These are phyloP conservation scores for Pseudogymnoascus sp. DNA, from an alignment of 2,329 filamentous ascomycete species.

Conservation along the genomic window DNA sequence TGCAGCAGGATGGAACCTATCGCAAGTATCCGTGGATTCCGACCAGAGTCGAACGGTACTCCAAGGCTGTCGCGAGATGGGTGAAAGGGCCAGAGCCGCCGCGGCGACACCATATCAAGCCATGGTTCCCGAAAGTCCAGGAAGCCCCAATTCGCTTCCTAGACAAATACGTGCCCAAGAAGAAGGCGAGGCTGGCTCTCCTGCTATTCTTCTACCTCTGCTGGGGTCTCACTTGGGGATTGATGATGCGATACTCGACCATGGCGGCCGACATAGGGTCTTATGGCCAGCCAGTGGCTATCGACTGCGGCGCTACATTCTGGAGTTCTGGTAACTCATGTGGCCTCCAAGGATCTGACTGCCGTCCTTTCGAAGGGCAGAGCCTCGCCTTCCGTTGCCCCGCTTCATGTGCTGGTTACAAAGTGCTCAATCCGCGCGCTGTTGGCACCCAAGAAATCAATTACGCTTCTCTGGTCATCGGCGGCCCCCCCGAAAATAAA, in stretches of 20 bases:
- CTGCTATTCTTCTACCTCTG: slow-evolving; percentile 51
- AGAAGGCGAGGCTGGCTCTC: slow-evolving; percentile 49
- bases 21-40: slow-evolving; percentile 49
- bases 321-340: slow-evolving; percentile 66
- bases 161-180: slow-evolving; percentile 52
- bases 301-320: slow-evolving; percentile 61
- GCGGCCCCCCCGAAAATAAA: slow-evolving; percentile 46
- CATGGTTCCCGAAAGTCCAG: slow-evolving; percentile 59
- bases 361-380: slow-evolving; percentile 64
- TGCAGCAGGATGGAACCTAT: slow-evolving; percentile 45
- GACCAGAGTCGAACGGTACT: slow-evolving; percentile 42
- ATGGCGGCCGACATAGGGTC: slow-evolving; percentile 52
- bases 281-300: slow-evolving; percentile 56
- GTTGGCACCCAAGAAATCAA: slow-evolving; percentile 62
- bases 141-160: slow-evolving; percentile 56
- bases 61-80: slow-evolving; percentile 40
- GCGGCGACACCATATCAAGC: slow-evolving; percentile 43
- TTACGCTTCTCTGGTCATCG: slow-evolving; percentile 58
- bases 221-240: slow-evolving; percentile 62
- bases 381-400: slow-evolving; percentile 69
- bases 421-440: slow-evolving; percentile 63
- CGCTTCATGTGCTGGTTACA: slow-evolving; percentile 58
- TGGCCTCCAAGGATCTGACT: slow-evolving; percentile 65
- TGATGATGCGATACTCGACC: slow-evolving; percentile 59
- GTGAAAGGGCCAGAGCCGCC: slow-evolving; percentile 47